A percentile compares a stretch with the other conserved stretches of the same genome.
Evolutionary conservation across 2,329 filamentous ascomycete genomes (phyloP).

Genomic region (Orbilia brochopaga): DNA sequence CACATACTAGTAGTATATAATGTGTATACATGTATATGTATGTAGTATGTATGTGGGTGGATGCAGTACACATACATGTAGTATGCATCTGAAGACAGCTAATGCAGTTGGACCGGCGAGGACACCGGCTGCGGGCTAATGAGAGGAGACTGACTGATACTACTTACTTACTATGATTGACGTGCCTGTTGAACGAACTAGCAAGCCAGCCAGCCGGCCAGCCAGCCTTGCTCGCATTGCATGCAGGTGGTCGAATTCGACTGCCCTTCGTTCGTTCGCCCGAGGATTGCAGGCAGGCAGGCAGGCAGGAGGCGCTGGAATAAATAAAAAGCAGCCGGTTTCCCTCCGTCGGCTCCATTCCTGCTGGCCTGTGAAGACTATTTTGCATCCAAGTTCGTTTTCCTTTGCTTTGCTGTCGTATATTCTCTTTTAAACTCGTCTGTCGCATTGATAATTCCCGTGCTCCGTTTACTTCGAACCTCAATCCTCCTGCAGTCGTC

Average conservation of each 20-base stretch:
- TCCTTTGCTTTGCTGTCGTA: background rate
- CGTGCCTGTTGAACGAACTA: background rate
- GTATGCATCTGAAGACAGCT: slow-evolving; percentile 6
- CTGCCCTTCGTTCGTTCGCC: too few relatives aligned
- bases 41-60: background rate
- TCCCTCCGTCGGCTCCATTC: background rate
- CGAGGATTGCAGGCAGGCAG: background rate
- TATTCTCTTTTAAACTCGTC: background rate
- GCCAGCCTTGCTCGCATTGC: slow-evolving; percentile 4
- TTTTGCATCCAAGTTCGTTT: background rate
- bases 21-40: background rate
- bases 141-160: too few relatives aligned
- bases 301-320: background rate
- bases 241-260: background rate
- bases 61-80: background rate
- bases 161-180: background rate
- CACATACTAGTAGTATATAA: background rate
- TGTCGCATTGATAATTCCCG: slow-evolving; percentile 4
- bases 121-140: background rate
- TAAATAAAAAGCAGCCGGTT: slow-evolving; percentile 5
- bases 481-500: background rate
- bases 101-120: background rate
- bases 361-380: too few relatives aligned
- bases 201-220: background rate
- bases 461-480: too few relatives aligned